Conservation (phyloP, 73 alveolate species). For the Tetrahymena malaccensis region DNA sequence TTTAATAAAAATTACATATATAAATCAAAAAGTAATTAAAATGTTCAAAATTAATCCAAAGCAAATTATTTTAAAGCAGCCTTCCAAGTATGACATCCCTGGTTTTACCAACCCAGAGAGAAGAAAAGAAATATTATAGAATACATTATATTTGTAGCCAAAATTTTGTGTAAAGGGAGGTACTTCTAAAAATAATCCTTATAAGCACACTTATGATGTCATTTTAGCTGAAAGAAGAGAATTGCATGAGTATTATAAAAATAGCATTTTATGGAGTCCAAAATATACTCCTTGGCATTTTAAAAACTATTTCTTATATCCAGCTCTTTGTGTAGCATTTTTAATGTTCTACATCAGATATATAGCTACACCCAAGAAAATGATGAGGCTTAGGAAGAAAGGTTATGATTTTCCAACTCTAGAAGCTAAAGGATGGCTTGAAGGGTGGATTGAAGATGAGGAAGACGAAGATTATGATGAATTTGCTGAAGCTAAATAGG, state of each 20-base stretch:
- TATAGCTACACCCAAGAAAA: constrained; percentile 29
- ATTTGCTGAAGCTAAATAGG: constrained; percentile 1
- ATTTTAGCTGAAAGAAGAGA: constrained; percentile 31
- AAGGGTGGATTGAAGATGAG: constrained; percentile 43
- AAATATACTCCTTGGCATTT: constrained; percentile 34
- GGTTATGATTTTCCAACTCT: constrained; percentile 35
- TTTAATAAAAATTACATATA: no score
- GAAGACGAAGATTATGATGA: constrained; percentile 16
- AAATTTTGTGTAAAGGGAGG: constrained; percentile 34
- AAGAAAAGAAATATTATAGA: constrained; percentile 22
- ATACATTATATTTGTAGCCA: constrained; percentile 15
- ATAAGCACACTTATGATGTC: constrained; percentile 28
- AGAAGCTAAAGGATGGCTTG: constrained; percentile 30
- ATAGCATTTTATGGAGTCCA: constrained; percentile 33
- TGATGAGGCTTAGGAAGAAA: constrained; percentile 21
- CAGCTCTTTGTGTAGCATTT: constrained; percentile 25
- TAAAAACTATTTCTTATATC: constrained; percentile 15
- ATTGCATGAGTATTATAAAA: constrained; percentile 23
- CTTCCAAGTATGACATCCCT: not conserved
- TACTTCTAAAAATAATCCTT: constrained; percentile 27
- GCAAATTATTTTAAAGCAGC: not conserved
- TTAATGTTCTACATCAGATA: constrained; percentile 29
- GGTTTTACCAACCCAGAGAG: constrained; percentile 3
- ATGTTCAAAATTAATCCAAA: not conserved
- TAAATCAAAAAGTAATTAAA: not conserved